Base-by-base conservation (phyloP, 2,329 filamentous ascomycete genomes). In the Thelonectria blattea region DNA sequence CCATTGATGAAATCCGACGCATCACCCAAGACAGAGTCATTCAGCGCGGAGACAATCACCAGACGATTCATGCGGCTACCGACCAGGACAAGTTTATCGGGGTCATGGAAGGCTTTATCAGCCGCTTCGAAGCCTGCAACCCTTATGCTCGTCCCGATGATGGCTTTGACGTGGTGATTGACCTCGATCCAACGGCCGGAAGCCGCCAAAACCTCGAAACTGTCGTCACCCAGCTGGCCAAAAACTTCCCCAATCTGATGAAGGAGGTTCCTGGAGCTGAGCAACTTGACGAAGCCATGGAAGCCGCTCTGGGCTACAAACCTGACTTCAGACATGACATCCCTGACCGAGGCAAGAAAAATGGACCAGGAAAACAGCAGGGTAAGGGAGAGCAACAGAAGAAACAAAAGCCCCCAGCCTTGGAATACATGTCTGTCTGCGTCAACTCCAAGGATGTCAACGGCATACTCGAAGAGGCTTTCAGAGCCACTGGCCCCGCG, bases 41-140 rank as follows among this genome's bases (percentile, higher is more conserved):
- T 18, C 84, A 87, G 6, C 90, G 95, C 20, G 95, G 95, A 14
- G 93, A 99, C 75, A 98, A 98, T 71, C 95, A 99, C 75, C 95
- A 99, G 78, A 99, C 95, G 0, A 98, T 99, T 61, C 93, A 95
- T 71, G 93, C 94, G 11, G 90, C 86, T 47, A 90, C 91, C 57
- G 85, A 90, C 46, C 77, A 82, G 48, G 79, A 83, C 17, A 94
- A 97, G 74, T 91, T 95, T 56, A 81, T 95, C 48, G 86, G 87
- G 5, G 96, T 99, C 68, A 98, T 99, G 95, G 91, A 97, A 68
- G 92, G 92, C 3, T 99, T 99, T 77, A 83, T 99, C 66, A 76
- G 85, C 12, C 88, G 95, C 37, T 98, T 97, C 73, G 91, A 99
- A 78, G 85, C 89, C 18, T 83, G 93, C 60, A 85, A 93, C 65